Conservation (phyloP, 148 eudicot genomes). For the Camellia lanceoleosa region DNA sequence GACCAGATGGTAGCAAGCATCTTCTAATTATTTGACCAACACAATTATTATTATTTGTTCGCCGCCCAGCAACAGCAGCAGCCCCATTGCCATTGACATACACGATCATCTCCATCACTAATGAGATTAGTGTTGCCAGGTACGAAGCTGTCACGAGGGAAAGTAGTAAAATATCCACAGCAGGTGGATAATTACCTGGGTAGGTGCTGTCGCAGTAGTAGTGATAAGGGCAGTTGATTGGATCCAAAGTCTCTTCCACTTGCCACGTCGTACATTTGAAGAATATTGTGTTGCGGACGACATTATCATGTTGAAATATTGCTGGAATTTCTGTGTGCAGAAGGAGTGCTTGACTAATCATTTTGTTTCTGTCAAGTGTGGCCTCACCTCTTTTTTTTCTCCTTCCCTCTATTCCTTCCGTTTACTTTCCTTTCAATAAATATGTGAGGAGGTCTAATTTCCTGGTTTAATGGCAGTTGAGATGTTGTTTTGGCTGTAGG, state of each 20-base stretch:
- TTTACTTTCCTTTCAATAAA: too few relatives aligned
- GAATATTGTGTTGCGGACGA: slow-evolving; percentile 32
- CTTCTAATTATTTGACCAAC: slow-evolving; percentile 22
- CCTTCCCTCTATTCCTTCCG: neutral
- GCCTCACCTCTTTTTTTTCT: neutral
- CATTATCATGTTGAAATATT: neutral
- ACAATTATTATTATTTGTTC: neutral
- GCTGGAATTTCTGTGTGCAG: slow-evolving; percentile 12
- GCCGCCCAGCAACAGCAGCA: neutral
- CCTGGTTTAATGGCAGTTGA: slow-evolving; percentile 19
- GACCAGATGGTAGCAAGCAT: slow-evolving; percentile 52
- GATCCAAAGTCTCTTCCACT: slow-evolving; percentile 57
- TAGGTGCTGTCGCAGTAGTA: slow-evolving; percentile 54
- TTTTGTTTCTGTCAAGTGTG: neutral
- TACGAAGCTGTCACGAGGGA: slow-evolving; percentile 21
- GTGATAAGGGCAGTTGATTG: slow-evolving; percentile 52
- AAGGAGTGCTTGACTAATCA: neutral
- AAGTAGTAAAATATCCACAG: slow-evolving; percentile 25
- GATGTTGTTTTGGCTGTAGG: slow-evolving; percentile 46
- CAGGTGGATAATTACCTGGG: slow-evolving; percentile 36
- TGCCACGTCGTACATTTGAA: slow-evolving; percentile 62
- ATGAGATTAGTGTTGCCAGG: slow-evolving; percentile 25
- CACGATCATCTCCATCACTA: slow-evolving; percentile 17
- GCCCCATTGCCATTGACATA: neutral
- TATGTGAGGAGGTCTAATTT: neutral